Percentiles rank a stretch among this genome's conserved stretches.
These are phyloP conservation scores for Phialocephala subalpina DNA, from an alignment of 2,329 filamentous ascomycete genomes.

Conservation along the genomic window DNA sequence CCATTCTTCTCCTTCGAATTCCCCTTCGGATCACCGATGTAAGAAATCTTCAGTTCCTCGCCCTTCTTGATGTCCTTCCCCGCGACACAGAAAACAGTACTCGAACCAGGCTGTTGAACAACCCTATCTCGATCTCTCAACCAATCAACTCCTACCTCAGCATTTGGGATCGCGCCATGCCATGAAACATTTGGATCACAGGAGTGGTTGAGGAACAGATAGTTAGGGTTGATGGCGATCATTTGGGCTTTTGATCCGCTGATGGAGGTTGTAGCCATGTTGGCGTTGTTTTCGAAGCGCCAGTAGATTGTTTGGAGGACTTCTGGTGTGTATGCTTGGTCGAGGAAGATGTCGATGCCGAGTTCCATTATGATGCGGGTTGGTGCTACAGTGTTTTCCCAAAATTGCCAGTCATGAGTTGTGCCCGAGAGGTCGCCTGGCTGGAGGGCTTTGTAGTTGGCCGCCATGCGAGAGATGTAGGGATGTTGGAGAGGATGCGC, in stretches of 20 bases:
- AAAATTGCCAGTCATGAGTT: conserved; percentile 34
- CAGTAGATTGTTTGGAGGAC: conserved; percentile 40
- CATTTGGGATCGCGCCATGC: conserved; percentile 28
- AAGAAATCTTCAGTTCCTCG: conserved; percentile 41
- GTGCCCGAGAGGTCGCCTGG: conserved; percentile 10
- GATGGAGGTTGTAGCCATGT: conserved; percentile 27
- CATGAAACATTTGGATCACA: conserved; percentile 40
- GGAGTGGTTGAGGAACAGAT: conserved; percentile 43
- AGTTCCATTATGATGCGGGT: conserved; percentile 34
- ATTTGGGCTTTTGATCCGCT: conserved; percentile 10
- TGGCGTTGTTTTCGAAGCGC: conserved; percentile 41
- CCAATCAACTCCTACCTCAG: conserved; percentile 12
- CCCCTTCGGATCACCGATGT: conserved; percentile 37
- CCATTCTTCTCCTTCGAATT: not conserved
- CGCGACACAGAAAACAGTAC: conserved; percentile 33
- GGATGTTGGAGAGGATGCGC: conserved; percentile 37
- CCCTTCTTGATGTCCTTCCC: conserved; percentile 35
- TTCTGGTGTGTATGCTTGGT: conserved; percentile 32
- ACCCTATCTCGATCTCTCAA: conserved; percentile 19
- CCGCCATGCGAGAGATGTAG: conserved; percentile 35
- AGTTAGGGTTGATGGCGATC: conserved; percentile 35
- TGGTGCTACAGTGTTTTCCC: conserved; percentile 38
- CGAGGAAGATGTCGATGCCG: conserved; percentile 37
- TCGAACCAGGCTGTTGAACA: conserved; percentile 32
- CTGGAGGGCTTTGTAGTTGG: conserved; percentile 32